Base-by-base conservation (phyloP, 139 green algal species). In the Dunaliella primolecta region DNA sequence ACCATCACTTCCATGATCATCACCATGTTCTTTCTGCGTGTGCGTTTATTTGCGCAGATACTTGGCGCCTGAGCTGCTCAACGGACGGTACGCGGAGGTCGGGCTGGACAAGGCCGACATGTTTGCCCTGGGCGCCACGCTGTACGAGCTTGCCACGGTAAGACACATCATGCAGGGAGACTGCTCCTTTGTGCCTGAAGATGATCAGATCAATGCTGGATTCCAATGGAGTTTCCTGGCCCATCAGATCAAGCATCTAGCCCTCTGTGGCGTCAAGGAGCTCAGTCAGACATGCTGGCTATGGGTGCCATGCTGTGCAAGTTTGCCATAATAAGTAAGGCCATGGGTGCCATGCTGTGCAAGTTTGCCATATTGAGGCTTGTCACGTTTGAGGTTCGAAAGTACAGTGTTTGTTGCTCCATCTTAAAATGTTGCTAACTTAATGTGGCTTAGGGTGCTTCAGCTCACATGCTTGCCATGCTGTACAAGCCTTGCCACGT, bases 41-140 rank as follows among this genome's bases (percentile, higher is more conserved):
- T n/a, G n/a, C n/a, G n/a, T n/a, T n/a, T n/a, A n/a, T n/a, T n/a
- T n/a, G n/a, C 82, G 75, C 91, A 93, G 96, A 78, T 99, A 99
- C 90, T 81, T 98, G 31, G 86, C 96, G 0, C 81, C 84, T 2
- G 96, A 99, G 92, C 80, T 98, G 36, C 85, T 99, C 34, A 94
- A 94, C 35, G 88, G 37, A 11, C 33, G 86, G 56, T 75, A 95
- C 80, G 86, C 85, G 34, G 64, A 78, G 27, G 36, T 55, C 1
- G 30, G 87, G 1, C 91, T 98, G 11, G 92, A 96, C 84, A 95
- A 95, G 82, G 91, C 95, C 21, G 96, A 99, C 90, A 96, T 99
- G 83, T 99, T 98, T 87, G 91, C 93, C 35, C 89, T 99, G 70
- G 96, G 96, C 0, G 91, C 91, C 31, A 95, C 92, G 0, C 71